Conservation (phyloP, 1,284 basidiomycete genomes). For the Phenoliferia sp. region DNA sequence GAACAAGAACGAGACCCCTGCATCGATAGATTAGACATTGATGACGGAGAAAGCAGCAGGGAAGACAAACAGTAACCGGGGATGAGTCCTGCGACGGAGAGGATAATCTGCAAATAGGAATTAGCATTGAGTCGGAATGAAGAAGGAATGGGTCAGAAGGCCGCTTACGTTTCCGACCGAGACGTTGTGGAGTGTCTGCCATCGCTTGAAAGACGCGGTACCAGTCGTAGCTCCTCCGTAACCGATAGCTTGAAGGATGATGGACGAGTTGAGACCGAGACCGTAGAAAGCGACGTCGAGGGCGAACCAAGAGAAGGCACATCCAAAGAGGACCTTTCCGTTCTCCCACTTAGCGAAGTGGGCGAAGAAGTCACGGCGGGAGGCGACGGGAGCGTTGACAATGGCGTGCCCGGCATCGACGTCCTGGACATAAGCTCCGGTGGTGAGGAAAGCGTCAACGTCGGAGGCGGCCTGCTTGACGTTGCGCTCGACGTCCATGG, state of each 20-base stretch:
- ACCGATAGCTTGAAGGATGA: constrained; percentile 53
- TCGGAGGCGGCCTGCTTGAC: constrained; percentile 65
- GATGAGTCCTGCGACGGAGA: constrained; percentile 56
- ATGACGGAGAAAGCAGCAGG: not conserved
- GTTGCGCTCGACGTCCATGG: constrained; percentile 83
- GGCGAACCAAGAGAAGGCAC: constrained; percentile 55
- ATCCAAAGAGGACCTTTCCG: constrained; percentile 60
- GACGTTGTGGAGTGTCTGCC: constrained; percentile 45
- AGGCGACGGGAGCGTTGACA: constrained; percentile 56
- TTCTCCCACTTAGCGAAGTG: constrained; percentile 64
- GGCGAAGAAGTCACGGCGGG: constrained; percentile 53
- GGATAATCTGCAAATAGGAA: constrained; percentile 59
- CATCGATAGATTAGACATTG: not conserved
- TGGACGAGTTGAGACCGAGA: constrained; percentile 60
- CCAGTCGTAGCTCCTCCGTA: constrained; percentile 46
- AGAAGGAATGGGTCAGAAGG: constrained; percentile 36
- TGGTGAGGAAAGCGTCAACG: constrained; percentile 59
- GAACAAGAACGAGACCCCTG: constrained; percentile 60
- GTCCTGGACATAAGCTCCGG: constrained; percentile 54
- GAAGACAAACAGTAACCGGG: constrained; percentile 54
- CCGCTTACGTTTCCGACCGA: constrained; percentile 49
- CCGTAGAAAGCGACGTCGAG: constrained; percentile 69
- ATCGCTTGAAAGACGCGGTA: constrained; percentile 42
- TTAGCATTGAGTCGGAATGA: constrained; percentile 57
- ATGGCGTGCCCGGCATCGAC: constrained; percentile 52